Evolutionary conservation across 2,329 filamentous ascomycete species (phyloP), one percentile per base, ranked within the genome.

Genomic region (Dactylonectria macrodidyma): DNA sequence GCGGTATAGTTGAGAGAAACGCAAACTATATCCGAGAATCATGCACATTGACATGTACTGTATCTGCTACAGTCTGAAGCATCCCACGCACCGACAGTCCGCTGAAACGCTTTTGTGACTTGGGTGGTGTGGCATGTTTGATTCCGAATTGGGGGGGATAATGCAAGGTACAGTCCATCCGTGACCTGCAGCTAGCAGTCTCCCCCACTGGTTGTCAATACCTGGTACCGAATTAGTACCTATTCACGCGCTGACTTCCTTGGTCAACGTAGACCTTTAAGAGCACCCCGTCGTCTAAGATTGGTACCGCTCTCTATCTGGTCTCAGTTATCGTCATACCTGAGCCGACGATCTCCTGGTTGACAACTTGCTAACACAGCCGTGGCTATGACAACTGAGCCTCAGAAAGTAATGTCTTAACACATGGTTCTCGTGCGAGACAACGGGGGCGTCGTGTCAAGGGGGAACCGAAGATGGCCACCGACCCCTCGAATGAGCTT

Each of bases 161-260:
- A 71, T 71, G 66, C 66, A 68, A 68, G 66, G 66, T 59, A 66
- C 66, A 65, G 66, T 59, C 62, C 66, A 65, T 66, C 58, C 59
- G 58, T 58, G 47, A 48, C 30, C 59, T 62, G 62, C 62, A 58
- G 66, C 62, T 66, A 66, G 55, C 59, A 66, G 30, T 55, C n/a
- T 19, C 47, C 59, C 36, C 36, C 38, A 38, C 56, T 30, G 26
- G 26, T 30, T 30, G 26, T 30, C 26, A 30, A 30, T 30, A 7
- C 26, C 26, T 4, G 26, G 26, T 30, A 30, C 26, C 26, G 4
- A 30, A 5, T 30, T 7, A 30, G 26, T 30, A 30, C 26, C 26
- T 30, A 30, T 5, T 30, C 26, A 30, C 26, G 26, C 26, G 26
- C 26, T 7, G 26, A 30, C 26, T 30, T 30, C 26, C 7, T 30